A percentile compares a stretch with the other conserved stretches of the same genome.
Conservation (phyloP, 2,329 filamentous ascomycete genomes). For the Fusarium sublunatum region DNA sequence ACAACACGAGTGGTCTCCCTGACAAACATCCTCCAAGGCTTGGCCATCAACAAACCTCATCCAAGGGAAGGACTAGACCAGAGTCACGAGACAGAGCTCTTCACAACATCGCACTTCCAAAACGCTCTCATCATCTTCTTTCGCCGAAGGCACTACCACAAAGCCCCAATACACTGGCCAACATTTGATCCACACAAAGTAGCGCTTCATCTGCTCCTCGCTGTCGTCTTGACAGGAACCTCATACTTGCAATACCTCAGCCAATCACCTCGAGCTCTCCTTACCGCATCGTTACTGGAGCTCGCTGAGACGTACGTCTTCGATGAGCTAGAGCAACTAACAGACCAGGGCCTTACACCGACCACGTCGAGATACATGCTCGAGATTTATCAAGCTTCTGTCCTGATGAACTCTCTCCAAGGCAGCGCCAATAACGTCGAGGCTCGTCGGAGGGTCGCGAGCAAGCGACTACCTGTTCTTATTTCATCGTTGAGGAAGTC, state of each 20-base stretch:
- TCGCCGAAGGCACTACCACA: slow-evolving; percentile 23
- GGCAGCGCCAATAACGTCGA: slow-evolving; percentile 10
- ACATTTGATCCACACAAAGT: slow-evolving; percentile 26
- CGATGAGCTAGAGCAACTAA: slow-evolving; percentile 4
- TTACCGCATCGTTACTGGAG: slow-evolving; percentile 1
- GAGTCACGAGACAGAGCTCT: slow-evolving; percentile 2
- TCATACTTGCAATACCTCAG: not conserved
- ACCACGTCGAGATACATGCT: slow-evolving; percentile 8
- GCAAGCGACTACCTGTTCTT: slow-evolving; percentile 12
- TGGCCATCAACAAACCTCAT: slow-evolving; percentile 6
- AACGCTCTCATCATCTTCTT: slow-evolving; percentile 6
- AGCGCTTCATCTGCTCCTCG: slow-evolving; percentile 18
- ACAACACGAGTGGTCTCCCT: not conserved
- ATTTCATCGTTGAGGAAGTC: slow-evolving; percentile 15
- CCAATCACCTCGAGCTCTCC: rapidly evolving
- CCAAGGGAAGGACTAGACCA: slow-evolving; percentile 2
- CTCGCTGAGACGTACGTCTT: slow-evolving; percentile 32
- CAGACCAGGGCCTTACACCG: not conserved
- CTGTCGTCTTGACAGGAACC: slow-evolving; percentile 11
- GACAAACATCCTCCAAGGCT: not conserved
- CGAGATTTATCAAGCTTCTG: slow-evolving; percentile 27
- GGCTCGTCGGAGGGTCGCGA: slow-evolving; percentile 12
- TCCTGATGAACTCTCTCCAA: slow-evolving; percentile 18
- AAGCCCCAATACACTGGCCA: slow-evolving; percentile 27
- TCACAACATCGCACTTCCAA: slow-evolving; percentile 13